Conservation (phyloP, 2,329 filamentous ascomycete species). For the Monilinia aucupariae region DNA sequence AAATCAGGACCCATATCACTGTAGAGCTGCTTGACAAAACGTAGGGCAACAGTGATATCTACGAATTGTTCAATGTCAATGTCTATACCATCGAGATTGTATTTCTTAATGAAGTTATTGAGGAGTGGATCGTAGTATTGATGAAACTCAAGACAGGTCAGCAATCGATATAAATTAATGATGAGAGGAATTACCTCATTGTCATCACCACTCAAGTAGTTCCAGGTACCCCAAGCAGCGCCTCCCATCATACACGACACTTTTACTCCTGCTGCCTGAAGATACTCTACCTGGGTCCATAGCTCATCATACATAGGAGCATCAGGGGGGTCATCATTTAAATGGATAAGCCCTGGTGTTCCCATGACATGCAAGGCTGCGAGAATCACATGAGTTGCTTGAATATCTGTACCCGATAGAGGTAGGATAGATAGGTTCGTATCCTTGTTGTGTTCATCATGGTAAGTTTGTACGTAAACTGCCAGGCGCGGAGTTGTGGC, state of each 20-base stretch:
- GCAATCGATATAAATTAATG: background rate
- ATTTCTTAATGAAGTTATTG: constrained; percentile 51
- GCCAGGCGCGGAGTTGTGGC: constrained; percentile 11
- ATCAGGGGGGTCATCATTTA: constrained; percentile 19
- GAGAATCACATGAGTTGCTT: constrained; percentile 16
- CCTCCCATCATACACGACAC: constrained; percentile 22
- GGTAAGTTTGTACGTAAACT: constrained; percentile 16
- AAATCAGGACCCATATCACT: constrained; percentile 64
- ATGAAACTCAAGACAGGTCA: constrained; percentile 21
- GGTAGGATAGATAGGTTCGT: constrained; percentile 16
- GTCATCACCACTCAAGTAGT: constrained; percentile 38
- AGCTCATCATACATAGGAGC: constrained; percentile 18
- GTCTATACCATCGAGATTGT: constrained; percentile 83
- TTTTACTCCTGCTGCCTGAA: constrained; percentile 18
- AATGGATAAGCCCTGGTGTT: constrained; percentile 9
- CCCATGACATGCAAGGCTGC: constrained; percentile 11
- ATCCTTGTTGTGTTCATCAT: constrained; percentile 1
- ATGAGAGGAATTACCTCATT: background rate
- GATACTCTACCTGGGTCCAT: constrained; percentile 16
- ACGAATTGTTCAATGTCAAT: constrained; percentile 79
- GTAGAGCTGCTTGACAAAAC: constrained; percentile 70
- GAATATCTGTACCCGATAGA: constrained; percentile 3
- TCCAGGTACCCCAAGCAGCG: constrained; percentile 22
- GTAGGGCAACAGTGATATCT: constrained; percentile 67
- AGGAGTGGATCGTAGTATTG: constrained; percentile 19